Evolutionary conservation across 2,329 filamentous ascomycete genomes (phyloP).

Genomic region (Grosmannia serpens): DNA sequence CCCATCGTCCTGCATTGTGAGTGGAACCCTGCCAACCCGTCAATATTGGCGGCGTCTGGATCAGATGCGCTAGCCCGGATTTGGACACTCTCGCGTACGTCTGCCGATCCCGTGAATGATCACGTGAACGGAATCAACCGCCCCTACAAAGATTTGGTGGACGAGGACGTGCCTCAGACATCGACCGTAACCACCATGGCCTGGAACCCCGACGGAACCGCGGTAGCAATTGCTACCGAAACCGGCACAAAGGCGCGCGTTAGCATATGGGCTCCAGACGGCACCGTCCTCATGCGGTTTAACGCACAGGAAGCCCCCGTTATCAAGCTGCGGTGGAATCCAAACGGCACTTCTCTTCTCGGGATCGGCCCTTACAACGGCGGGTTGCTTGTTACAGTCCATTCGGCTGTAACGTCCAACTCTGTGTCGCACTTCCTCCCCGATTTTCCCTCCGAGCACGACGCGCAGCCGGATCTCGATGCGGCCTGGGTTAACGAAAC

Average conservation of each 20-base stretch:
- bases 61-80: conserved; percentile 60
- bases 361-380: conserved; percentile 44
- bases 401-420: conserved; percentile 30
- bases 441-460: conserved; percentile 36
- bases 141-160: conserved; percentile 36
- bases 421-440: conserved; percentile 36
- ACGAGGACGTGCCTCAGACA: conserved; percentile 38
- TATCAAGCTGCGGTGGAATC: conserved; percentile 51
- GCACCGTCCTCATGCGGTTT: conserved; percentile 38
- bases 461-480: conserved; percentile 41
- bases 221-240: conserved; percentile 48
- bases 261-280: conserved; percentile 44
- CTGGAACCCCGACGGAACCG: conserved; percentile 45
- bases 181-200: conserved; percentile 47
- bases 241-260: conserved; percentile 39
- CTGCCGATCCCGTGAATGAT: conserved; percentile 32
- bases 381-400: conserved; percentile 44
- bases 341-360: conserved; percentile 40
- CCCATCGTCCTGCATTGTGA: conserved; percentile 57
- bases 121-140: conserved; percentile 32
- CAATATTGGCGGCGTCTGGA: conserved; percentile 54
- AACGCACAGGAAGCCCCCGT: conserved; percentile 49
- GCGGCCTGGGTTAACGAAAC: conserved; percentile 47
- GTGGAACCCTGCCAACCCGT: conserved; percentile 55
- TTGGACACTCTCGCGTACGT: conserved; percentile 49